These are phyloP conservation scores for Candida quercuum DNA, from an alignment of 805 yeast genomes.

Conservation along the genomic window DNA sequence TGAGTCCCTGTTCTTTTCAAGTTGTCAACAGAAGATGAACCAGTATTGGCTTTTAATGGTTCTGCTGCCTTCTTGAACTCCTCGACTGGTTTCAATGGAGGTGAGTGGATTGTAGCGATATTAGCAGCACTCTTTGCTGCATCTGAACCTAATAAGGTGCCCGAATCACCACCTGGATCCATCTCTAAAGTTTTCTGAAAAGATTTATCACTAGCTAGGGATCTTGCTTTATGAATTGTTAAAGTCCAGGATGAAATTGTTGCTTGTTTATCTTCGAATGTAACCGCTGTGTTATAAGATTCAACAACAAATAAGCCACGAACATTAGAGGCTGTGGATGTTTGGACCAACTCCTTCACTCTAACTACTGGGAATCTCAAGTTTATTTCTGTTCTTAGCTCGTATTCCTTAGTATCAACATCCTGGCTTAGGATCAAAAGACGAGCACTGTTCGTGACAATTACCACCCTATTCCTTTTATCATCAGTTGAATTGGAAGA, in stretches of 20 bases:
- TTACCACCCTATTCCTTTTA: slow-evolving; percentile 42
- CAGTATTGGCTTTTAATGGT: not conserved
- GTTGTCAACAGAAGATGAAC: too few species aligned
- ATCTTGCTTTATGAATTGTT: slow-evolving; percentile 42
- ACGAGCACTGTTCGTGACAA: slow-evolving; percentile 61
- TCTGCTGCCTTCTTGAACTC: not conserved
- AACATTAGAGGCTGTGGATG: slow-evolving; percentile 24
- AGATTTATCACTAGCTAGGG: slow-evolving; percentile 41
- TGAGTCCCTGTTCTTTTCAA: not conserved
- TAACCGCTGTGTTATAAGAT: slow-evolving; percentile 48
- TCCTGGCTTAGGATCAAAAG: slow-evolving; percentile 43
- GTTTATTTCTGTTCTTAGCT: slow-evolving; percentile 48
- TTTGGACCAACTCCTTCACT: slow-evolving; percentile 53
- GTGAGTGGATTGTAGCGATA: slow-evolving; percentile 20
- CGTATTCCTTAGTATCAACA: slow-evolving; percentile 34
- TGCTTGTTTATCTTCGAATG: slow-evolving; percentile 48
- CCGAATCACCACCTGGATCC: slow-evolving; percentile 27
- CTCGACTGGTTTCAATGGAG: slow-evolving; percentile 4
- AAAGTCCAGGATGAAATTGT: slow-evolving; percentile 57
- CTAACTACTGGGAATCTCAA: slow-evolving; percentile 46
- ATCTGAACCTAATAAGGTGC: slow-evolving; percentile 27
- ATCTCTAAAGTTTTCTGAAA: slow-evolving; percentile 20
- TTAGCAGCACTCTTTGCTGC: slow-evolving; percentile 34
- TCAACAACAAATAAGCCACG: slow-evolving; percentile 49
- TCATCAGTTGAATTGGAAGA: slow-evolving; percentile 24